phyloP scores from a whole-genome alignment of 768 basidiomycete genomes.

The Suillus paluster region DNA sequence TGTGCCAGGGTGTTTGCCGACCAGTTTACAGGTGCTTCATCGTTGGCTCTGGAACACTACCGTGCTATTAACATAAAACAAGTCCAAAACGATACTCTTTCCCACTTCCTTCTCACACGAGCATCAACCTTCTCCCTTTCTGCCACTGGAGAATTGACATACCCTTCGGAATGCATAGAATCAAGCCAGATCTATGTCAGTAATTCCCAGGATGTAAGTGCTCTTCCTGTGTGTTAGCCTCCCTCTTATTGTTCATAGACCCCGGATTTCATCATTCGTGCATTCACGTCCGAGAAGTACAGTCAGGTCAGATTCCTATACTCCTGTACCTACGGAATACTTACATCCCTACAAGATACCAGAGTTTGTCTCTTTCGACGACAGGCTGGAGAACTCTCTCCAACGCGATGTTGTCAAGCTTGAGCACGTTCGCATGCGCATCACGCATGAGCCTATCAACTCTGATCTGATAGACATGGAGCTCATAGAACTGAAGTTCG shows the following conservation, averaged over 20 bases:
- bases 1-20: background rate
- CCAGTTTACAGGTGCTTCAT: conserved; percentile 61
- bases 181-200: conserved; percentile 80
- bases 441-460: conserved; percentile 72
- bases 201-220: conserved; percentile 75
- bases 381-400: conserved; percentile 80
- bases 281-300: conserved; percentile 81
- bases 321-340: background rate
- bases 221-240: background rate
- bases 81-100: conserved; percentile 88
- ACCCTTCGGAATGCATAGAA: conserved; percentile 76
- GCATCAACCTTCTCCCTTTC: conserved; percentile 81
- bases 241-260: conserved; percentile 49
- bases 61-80: conserved; percentile 78
- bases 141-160: conserved; percentile 74
- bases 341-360: conserved; percentile 61
- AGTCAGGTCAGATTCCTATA: conserved; percentile 57
- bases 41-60: conserved; percentile 79
- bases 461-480: conserved; percentile 82
- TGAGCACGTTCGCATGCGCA: conserved; percentile 84
- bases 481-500: conserved; percentile 81
- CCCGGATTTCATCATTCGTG: conserved; percentile 78
- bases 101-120: conserved; percentile 79
- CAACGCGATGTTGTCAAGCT: conserved; percentile 83
- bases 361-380: conserved; percentile 83